Evolutionary conservation across 176 grass and related monocot species (phyloP), one percentile per base, ranked within the genome.

Genomic region (Pontederia paniculata): DNA sequence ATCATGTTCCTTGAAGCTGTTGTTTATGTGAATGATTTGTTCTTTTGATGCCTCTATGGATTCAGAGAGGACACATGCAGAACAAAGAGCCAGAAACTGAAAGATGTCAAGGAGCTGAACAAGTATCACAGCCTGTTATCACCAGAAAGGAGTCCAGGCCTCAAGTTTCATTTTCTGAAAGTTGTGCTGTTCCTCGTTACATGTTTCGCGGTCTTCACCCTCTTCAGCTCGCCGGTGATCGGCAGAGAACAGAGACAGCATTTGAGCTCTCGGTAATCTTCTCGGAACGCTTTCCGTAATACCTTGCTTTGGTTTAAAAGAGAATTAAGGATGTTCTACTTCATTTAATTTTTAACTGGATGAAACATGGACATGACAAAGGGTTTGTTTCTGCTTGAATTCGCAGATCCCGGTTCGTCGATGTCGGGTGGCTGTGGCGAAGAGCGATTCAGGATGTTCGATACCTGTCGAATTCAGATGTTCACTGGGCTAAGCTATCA

Each of bases 381-480:
- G 37, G 3, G 47, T 54, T 6, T 55, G 11, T 3, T 22, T 57
- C 13, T 11, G 18, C 17, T 22, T 4, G 9, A 46, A 12, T 28
- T 10, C 14, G 23, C 0, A 22, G 41, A 5, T 76, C 25, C 75
- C 88, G 89, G 48, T 79, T 89, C 70, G 89, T 89, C 20, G 83
- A 89, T 63, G 81, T 85, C 12, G 84, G 81, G 15, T 89, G 84
- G 81, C 80, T 95, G 58, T 95, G 81, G 81, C 84, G 89, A 17
- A 80, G 80, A 45, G 70, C 78, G 5, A 66, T 55, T 47, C 75
- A 79, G 31, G 89, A 95, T 68, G 84, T 84, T 18, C 73, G 84
- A 77, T 95, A 95, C 64, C 58, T 72, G 49, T 77, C 89, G 50
- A 68, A 80, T 47, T n/a, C 67, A 9, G 55, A 61, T 20, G 49